Base-by-base conservation (phyloP, 495 filamentous ascomycete species). In the Cercophora samala region DNA sequence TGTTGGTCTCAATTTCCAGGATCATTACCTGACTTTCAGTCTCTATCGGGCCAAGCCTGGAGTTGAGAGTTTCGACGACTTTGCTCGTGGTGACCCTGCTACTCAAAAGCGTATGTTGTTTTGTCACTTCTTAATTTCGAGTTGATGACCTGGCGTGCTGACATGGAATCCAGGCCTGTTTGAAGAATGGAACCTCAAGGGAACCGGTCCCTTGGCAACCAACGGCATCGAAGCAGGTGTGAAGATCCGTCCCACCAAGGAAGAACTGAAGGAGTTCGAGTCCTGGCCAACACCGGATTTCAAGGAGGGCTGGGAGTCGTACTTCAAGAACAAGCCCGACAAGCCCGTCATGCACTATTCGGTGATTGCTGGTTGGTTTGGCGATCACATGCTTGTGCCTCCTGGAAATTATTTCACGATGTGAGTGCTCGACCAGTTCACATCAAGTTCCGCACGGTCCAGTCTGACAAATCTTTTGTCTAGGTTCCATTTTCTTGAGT, bases 301-400 rank as follows among this genome's bases (percentile, higher is more conserved):
- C 74, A 80, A 80, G 23, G 74, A 79, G 13, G 90, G 90, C 9
- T 93, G 90, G 89, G 87, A 93, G 65, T 86, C 83, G 25, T 93
- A 93, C 80, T 95, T 93, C 78, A 91, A 92, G 80, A 78, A 93
- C 71, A 91, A 92, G 78, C 89, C 90, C 0, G 91, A 93, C 76
- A 93, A 93, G 82, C 91, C 91, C 0, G 90, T 93, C 37, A 93
- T 93, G 91, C 90, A 93, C 69, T 90, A 90, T 69, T 88, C 86
- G 1, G 79, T 91, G 60, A 90, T 90, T 65, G 79, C 88, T 17
- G 88, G 88, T 69, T 87, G 84, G 81, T 86, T 87, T 61, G 85
- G 85, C 19, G 88, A 91, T 76, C 89, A 90, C 72, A 89, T 90
- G 85, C 80, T 89, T 24, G 85, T 90, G 81, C 90, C 70, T 4